Evolutionary conservation across 768 basidiomycete species (phyloP).

Genomic region (Roridomyces roridus): DNA sequence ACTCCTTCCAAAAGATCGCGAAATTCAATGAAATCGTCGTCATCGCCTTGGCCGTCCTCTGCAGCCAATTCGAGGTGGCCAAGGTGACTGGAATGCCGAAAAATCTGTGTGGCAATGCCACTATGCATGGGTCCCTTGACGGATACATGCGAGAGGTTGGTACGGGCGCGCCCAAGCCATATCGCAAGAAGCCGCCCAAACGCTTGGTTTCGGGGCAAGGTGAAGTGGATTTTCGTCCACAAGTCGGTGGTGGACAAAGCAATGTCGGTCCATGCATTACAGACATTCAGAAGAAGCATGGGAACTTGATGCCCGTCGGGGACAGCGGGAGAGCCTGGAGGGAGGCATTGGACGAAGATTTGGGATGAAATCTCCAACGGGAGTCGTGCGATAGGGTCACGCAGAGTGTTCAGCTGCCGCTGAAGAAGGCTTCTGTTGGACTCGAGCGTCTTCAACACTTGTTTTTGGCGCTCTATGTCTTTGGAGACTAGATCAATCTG

Average conservation of each 20-base stretch:
- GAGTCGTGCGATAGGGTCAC: slow-evolving; percentile 2
- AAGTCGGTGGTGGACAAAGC: neutral
- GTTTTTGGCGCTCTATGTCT: neutral
- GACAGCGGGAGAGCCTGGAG: neutral
- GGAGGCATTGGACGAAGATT: slow-evolving; percentile 1
- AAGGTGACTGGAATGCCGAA: no score
- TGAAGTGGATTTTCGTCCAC: neutral
- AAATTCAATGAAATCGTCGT: no score
- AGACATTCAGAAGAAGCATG: neutral
- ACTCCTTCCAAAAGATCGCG: no score
- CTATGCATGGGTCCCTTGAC: no score
- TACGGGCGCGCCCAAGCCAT: no score
- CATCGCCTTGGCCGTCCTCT: no score
- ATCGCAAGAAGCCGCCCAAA: neutral
- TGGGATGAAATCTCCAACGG: slow-evolving; percentile 5
- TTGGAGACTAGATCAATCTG: neutral
- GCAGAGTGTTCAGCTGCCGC: slow-evolving; percentile 5
- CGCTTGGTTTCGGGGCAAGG: neutral
- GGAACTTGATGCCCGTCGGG: neutral
- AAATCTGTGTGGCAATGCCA: no score
- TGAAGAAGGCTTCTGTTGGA: neutral
- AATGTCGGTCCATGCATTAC: neutral
- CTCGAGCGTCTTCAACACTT: neutral
- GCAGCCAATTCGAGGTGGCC: no score
- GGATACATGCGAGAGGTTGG: no score